Evolutionary conservation across 768 basidiomycete genomes (phyloP).

Genomic region (Pleurotus ostreatus): DNA sequence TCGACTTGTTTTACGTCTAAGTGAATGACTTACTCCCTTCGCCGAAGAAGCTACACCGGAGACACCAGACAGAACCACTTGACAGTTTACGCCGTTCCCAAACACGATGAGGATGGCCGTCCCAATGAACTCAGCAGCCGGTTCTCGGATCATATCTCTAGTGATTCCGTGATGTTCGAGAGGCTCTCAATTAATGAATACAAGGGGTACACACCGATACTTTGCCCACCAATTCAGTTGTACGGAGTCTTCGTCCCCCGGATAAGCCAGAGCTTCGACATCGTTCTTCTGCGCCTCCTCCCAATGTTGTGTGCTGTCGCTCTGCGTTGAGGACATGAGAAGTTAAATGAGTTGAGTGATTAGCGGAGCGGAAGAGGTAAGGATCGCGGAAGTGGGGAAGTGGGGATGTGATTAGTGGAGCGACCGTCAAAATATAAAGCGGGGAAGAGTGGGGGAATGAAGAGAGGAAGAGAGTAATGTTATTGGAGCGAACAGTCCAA

Average conservation of each 20-base stretch:
- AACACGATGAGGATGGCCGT: conserved; percentile 55
- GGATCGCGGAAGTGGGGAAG: too few species aligned
- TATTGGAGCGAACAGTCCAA: too few species aligned
- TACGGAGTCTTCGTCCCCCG: conserved; percentile 21
- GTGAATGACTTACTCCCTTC: conserved; percentile 47
- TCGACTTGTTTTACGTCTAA: conserved; percentile 6
- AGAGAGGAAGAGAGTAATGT: too few species aligned
- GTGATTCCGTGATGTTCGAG: background rate
- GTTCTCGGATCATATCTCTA: conserved; percentile 49
- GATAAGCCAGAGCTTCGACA: background rate
- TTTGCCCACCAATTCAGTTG: conserved; percentile 54
- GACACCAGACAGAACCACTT: conserved; percentile 47
- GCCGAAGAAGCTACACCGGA: conserved; percentile 38
- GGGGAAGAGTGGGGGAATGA: too few species aligned
- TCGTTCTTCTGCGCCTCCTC: conserved; percentile 1
- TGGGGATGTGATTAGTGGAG: too few species aligned
- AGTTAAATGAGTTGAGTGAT: background rate
- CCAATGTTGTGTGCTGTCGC: background rate
- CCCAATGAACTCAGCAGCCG: conserved; percentile 62
- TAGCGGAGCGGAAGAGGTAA: background rate
- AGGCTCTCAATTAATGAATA: background rate
- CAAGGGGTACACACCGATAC: conserved; percentile 38
- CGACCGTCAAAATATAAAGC: too few species aligned
- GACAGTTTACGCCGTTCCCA: conserved; percentile 55
- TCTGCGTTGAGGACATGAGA: background rate